Percentiles rank a stretch among this genome's conserved stretches.
phyloP scores from a whole-genome alignment of 495 filamentous ascomycete genomes.

The Physcia stellaris region DNA sequence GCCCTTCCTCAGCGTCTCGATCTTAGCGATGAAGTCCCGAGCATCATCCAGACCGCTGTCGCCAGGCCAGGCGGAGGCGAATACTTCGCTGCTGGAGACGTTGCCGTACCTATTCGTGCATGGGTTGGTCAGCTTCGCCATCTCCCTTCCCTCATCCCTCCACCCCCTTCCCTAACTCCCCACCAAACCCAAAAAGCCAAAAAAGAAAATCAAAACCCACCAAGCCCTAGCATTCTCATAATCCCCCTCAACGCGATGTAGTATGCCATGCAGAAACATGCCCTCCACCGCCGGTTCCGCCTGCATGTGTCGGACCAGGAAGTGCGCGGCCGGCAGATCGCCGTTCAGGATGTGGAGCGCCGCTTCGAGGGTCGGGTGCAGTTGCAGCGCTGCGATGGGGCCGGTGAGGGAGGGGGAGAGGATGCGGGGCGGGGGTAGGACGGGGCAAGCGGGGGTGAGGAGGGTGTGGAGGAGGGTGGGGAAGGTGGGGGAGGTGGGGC shows the following conservation, averaged over 20 bases:
- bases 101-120: too few species aligned
- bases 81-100: conserved; percentile 20
- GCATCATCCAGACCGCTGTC: conserved; percentile 8
- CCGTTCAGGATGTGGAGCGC: conserved; percentile 32
- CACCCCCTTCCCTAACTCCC: too few species aligned
- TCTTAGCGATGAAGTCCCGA: conserved; percentile 14
- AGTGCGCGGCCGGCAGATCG: conserved; percentile 32
- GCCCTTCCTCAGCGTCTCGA: conserved; percentile 18
- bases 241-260: conserved; percentile 34
- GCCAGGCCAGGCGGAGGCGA: conserved; percentile 15
- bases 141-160: too few species aligned
- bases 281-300: conserved; percentile 27
- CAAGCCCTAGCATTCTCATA: conserved; percentile 29
- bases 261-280: conserved; percentile 31
- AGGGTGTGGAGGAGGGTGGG: conserved; percentile 9
- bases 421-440: conserved; percentile 15
- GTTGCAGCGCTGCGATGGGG: conserved; percentile 21
- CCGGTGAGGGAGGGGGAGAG: conserved; percentile 14
- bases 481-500: not conserved
- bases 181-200: too few species aligned
- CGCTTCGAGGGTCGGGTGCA: conserved; percentile 32
- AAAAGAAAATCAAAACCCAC: too few species aligned
- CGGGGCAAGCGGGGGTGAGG: conserved; percentile 15
- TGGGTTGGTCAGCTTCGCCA: too few species aligned
- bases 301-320: conserved; percentile 35